Conservation (phyloP, 441 rosid species). For the Gossypium schwendimanii region DNA sequence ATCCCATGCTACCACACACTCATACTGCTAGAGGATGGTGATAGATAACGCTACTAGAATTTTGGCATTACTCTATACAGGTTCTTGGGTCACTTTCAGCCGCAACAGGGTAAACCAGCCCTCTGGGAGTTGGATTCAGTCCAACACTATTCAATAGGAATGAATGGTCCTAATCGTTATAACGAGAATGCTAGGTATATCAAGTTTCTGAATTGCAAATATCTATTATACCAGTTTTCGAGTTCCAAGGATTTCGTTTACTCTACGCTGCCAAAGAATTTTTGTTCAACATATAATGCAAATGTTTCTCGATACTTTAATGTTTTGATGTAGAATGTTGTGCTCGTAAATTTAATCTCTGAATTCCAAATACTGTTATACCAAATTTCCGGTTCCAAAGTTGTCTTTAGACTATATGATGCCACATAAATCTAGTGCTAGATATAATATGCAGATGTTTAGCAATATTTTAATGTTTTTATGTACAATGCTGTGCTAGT, state of each 20-base stretch:
- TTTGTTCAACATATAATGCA: background rate
- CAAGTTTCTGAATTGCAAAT: constrained; percentile 1
- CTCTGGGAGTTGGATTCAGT: constrained; percentile 93
- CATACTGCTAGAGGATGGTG: background rate
- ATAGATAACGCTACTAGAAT: background rate
- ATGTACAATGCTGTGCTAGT: background rate
- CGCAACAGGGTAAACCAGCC: constrained; percentile 71
- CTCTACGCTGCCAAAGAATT: background rate
- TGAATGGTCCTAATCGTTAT: constrained; percentile 32
- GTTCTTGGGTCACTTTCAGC: constrained; percentile 90
- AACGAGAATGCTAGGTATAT: constrained; percentile 49
- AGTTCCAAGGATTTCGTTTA: background rate
- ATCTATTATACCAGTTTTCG: background rate
- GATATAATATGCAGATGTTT: background rate
- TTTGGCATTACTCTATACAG: constrained; percentile 32
- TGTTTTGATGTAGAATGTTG: background rate
- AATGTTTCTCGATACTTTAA: background rate
- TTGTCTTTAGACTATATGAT: background rate
- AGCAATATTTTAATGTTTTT: background rate
- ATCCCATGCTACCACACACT: background rate
- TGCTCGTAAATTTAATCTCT: background rate
- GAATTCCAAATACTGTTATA: background rate
- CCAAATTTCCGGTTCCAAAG: constrained; percentile 1
- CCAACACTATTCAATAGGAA: constrained; percentile 53
- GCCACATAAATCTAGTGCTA: background rate